Base-by-base conservation (phyloP, 1,284 basidiomycete genomes). In the Cryptococcus deneoformans region DNA sequence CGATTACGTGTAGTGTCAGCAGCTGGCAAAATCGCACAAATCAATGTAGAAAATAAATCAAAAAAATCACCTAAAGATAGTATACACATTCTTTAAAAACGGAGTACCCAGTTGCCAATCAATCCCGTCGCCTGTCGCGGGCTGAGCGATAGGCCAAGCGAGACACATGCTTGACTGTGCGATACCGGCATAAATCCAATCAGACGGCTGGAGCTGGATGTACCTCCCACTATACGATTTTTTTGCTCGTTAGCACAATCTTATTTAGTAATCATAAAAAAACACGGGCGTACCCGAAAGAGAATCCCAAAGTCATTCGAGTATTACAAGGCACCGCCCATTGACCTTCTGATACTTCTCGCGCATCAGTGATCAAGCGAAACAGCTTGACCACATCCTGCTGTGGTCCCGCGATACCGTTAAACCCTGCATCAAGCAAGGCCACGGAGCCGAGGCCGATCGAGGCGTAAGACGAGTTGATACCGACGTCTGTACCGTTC, bases 81-180 rank as follows among this genome's bases (percentile, higher is more conserved):
- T 86, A 73, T 93, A 93, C 0, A 91, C 87, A 2, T 88, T 87
- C 49, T 86, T 82, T 57, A 94, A 71, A 74, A 93, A 93, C 0
- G 88, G 82, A 2, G 84, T 80, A n/a, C 90, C 90, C 81, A 93
- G 79, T 72, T 91, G 87, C 91, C 91, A 94, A 71, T 91, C 90
- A 46, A 93, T 83, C 2, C 89, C 90, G 72, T 90, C 87, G 10
- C 85, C 72, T 52, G 81, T 85, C 0, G 87, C 86, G 3, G 84
- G 59, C 6, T 78, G 74, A 1, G 88, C 90, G 54, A 81, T 80
- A 0, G 90, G 90, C 91, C 91, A 94, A 12, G 89, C 82, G 37
- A 92, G 77, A 73, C 91, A 94, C 47, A 90, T 77, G 51, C 82
- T 80, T 0, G 87, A 85, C 63, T 84, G 83, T 20, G 80, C 77